These are phyloP conservation scores for Mycena capillaripes DNA, from an alignment of 768 basidiomycete genomes.

Conservation along the genomic window DNA sequence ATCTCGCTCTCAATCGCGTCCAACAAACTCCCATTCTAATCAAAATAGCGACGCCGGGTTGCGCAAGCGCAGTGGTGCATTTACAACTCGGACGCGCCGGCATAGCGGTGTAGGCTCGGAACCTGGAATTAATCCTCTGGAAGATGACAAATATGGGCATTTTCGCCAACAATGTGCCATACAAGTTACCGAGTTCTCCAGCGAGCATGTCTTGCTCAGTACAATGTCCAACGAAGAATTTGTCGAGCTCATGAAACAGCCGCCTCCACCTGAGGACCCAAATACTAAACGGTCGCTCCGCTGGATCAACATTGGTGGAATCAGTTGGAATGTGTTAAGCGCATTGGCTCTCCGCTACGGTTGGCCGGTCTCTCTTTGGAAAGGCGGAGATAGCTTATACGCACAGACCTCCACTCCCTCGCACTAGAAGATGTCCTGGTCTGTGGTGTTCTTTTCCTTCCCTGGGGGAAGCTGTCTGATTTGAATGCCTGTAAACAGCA, in stretches of 20 bases:
- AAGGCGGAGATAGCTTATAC: not conserved
- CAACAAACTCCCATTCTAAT: not conserved
- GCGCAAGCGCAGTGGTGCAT: not conserved
- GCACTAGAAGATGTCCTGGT: conserved; percentile 62
- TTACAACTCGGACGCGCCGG: not conserved
- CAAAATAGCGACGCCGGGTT: not conserved
- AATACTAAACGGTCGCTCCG: conserved; percentile 1
- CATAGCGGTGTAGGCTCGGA: conserved; percentile 23
- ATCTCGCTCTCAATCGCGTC: not conserved
- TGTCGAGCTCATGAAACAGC: conserved; percentile 20
- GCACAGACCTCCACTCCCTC: conserved; percentile 62
- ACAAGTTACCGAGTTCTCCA: conserved; percentile 25
- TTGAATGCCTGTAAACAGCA: not conserved
- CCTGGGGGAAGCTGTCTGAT: too few species aligned
- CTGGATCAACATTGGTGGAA: conserved; percentile 34
- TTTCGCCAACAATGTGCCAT: conserved; percentile 20
- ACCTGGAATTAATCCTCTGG: conserved; percentile 27
- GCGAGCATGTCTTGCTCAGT: conserved; percentile 13
- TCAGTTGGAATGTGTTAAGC: conserved; percentile 31
- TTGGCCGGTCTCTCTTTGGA: not conserved
- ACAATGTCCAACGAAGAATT: conserved; percentile 25
- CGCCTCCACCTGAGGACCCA: not conserved
- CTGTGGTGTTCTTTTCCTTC: too few species aligned
- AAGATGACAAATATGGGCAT: conserved; percentile 18
- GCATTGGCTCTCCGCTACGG: conserved; percentile 28